Percentiles rank a stretch among this genome's conserved stretches.
Conservation (phyloP, 129 eudicot genomes). For the Pittosporum tobira region DNA sequence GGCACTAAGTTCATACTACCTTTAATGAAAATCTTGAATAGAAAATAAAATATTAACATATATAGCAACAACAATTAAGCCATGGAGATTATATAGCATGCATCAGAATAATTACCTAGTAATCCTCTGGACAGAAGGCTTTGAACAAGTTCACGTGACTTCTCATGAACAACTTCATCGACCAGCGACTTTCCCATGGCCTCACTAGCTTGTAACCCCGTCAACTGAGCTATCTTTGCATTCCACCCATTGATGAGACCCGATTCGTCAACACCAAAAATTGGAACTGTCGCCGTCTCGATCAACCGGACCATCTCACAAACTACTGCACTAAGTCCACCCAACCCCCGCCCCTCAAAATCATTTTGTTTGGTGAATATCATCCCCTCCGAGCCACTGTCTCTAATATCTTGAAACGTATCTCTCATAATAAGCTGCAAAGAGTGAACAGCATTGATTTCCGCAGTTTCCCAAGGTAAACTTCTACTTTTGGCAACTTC, state of each 20-base stretch:
- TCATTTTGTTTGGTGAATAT: conserved; percentile 20
- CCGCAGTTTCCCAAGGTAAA: conserved; percentile 52
- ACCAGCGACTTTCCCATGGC: conserved; percentile 63
- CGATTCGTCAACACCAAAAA: conserved; percentile 51
- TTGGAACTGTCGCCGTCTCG: conserved; percentile 66
- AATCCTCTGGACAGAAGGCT: conserved; percentile 42
- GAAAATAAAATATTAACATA: neutral
- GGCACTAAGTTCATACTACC: no score
- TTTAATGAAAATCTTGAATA: neutral
- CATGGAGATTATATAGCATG: neutral
- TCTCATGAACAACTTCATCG: conserved; percentile 42
- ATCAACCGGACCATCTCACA: conserved; percentile 64
- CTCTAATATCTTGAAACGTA: conserved; percentile 27
- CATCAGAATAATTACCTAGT: conserved; percentile 30
- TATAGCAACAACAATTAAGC: neutral
- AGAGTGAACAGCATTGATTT: conserved; percentile 65
- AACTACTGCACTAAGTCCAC: conserved; percentile 43
- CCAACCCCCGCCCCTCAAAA: conserved; percentile 18
- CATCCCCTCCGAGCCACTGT: conserved; percentile 18
- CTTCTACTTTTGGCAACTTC: conserved; percentile 54
- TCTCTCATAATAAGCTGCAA: conserved; percentile 66
- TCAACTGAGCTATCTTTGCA: conserved; percentile 50
- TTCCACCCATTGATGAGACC: conserved; percentile 74
- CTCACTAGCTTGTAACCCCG: conserved; percentile 42
- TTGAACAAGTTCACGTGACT: conserved; percentile 34